Evolutionary conservation across 2,329 filamentous ascomycete species (phyloP), one percentile per base, ranked within the genome.

Genomic region (Reticulascus tulasneorum): DNA sequence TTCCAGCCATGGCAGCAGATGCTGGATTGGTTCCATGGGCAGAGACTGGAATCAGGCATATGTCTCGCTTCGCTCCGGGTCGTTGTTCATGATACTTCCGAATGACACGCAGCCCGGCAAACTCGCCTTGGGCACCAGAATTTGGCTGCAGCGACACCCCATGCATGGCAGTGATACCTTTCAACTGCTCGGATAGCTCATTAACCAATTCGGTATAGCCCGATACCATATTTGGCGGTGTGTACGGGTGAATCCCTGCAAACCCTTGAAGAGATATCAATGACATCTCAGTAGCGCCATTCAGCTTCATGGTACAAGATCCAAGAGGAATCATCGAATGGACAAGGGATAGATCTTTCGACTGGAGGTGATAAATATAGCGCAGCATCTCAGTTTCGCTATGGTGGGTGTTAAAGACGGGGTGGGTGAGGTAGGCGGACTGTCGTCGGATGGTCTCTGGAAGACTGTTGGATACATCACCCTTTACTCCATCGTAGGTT

Each of bases 221-320:
- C 45, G 71, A 63, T 20, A 79, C 75, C 46, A 82, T 73, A 29
- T 77, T 66, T 0, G 66, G 52, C 0, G 84, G 84, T 23, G 82
- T 77, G 53, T 89, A 88, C 0, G 91, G 91, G 63, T 97, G 91
- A 22, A 94, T 72, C 43, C 83, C 79, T 26, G 85, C 76, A 53
- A 90, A 87, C 32, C 82, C 78, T 1, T 82, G 79, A 64, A 81
- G 83, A 1, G 86, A 86, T 37, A 96, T 75, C 7, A 90, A 84
- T 12, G 86, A 76, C 91, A 97, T 96, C 67, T 96, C 88, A 1
- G 86, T 86, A 4, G 90, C 93, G 26, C 85, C 86, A 59, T 96
- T 96, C 35, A 96, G 79, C 72, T 97, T 97, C 91, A 97, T 97
- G 11, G 91, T 97, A 71, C 91, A 97, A 2, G 91, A 96, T 15